Evolutionary conservation across 2,329 filamentous ascomycete species (phyloP).

Genomic region (Xylaria sp.): DNA sequence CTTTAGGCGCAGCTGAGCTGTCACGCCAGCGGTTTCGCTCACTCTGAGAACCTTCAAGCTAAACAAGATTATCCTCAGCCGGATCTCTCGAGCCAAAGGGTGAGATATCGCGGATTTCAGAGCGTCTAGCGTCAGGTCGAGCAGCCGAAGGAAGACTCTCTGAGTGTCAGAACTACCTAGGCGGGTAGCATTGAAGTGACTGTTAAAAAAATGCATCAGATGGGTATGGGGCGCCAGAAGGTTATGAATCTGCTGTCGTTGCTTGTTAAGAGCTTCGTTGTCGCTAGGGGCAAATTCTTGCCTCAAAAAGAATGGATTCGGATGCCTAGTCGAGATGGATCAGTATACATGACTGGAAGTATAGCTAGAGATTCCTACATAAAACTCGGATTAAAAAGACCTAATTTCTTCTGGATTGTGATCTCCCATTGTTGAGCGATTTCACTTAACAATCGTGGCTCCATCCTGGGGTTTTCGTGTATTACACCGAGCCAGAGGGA

Average conservation of each 20-base stretch:
- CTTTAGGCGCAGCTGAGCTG: conserved; percentile 81
- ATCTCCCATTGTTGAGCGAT: conserved; percentile 91
- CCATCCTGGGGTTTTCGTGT: conserved; percentile 90
- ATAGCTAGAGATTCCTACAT: conserved; percentile 51
- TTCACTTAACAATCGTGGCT: conserved; percentile 83
- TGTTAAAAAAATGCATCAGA: conserved; percentile 86
- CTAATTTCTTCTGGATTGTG: conserved; percentile 76
- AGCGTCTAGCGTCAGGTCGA: conserved; percentile 78
- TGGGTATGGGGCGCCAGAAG: conserved; percentile 85
- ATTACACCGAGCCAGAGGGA: conserved; percentile 97
- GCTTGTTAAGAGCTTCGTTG: conserved; percentile 72
- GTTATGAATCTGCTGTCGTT: conserved; percentile 80
- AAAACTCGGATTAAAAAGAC: conserved; percentile 78
- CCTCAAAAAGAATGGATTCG: conserved; percentile 88
- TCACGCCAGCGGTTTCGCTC: conserved; percentile 67
- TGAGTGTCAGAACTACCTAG: conserved; percentile 83
- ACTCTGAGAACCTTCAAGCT: conserved; percentile 78
- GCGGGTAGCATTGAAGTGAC: conserved; percentile 93
- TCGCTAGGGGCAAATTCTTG: conserved; percentile 95
- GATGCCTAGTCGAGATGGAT: conserved; percentile 60
- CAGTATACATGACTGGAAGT: conserved; percentile 34
- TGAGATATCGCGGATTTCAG: conserved; percentile 75
- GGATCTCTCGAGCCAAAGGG: conserved; percentile 88
- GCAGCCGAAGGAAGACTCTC: conserved; percentile 78
- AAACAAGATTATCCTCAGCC: conserved; percentile 86